Conservation (phyloP, 192 early-diverging fungal species). For the Rhizophagus clarus region DNA sequence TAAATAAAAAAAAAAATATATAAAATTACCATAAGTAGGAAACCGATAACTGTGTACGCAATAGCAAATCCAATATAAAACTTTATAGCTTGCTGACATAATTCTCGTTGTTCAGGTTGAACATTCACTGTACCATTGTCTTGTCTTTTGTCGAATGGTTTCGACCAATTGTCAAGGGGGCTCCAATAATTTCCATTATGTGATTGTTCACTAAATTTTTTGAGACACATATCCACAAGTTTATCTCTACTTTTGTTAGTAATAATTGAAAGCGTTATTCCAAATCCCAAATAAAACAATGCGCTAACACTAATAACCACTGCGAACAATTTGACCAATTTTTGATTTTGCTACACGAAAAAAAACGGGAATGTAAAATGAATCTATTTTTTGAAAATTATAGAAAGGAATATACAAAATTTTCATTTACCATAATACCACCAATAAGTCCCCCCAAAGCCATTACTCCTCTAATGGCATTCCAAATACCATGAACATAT, state of each 20-base stretch:
- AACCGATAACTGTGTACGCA: not conserved
- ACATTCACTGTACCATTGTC: not conserved
- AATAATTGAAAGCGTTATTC: not conserved
- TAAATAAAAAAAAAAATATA: no score
- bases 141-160: not conserved
- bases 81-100: not conserved
- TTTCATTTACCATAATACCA: conserved; percentile 4
- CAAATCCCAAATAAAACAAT: conserved; percentile 10
- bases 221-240: not conserved
- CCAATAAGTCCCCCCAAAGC: not conserved
- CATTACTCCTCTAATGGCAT: conserved; percentile 1
- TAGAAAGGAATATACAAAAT: not conserved
- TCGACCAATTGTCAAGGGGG: not conserved
- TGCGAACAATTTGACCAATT: not conserved
- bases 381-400: not conserved
- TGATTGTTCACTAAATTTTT: not conserved
- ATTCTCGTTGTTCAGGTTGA: not conserved
- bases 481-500: conserved; percentile 5
- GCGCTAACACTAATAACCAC: not conserved
- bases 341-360: not conserved
- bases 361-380: not conserved
- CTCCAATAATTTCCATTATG: not conserved
- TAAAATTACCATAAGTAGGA: conserved; percentile 11
- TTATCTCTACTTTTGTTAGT: not conserved
- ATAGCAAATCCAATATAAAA: not conserved